Base-by-base conservation (phyloP, 768 basidiomycete genomes). In the Lactifluus piperatus region DNA sequence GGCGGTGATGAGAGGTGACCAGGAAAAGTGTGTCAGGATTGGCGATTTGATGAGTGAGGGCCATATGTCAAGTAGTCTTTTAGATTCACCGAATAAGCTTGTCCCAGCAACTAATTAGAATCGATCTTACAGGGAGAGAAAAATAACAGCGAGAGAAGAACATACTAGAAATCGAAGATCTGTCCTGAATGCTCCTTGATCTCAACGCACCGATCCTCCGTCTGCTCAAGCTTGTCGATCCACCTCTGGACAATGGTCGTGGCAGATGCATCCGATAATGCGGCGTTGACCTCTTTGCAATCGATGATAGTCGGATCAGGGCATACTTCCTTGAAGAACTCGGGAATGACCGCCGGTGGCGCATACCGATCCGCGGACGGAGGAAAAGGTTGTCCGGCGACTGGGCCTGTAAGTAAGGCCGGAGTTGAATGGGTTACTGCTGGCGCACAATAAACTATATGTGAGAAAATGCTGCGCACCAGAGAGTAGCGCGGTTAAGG, bases 251-350 rank as follows among this genome's bases (percentile, higher is more conserved):
- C 16, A 6, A 41, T 8, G 16, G 65, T 58, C 4, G 62, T 51
- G 4, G 71, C 72, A 6, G 72, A 61, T 5, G 71, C 51, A 22
- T 53, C 27, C 2, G 66, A 56, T 8, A 63, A 60, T n/a, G 74
- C 65, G 47, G 62, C 68, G 30, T 69, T 71, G 53, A 75, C 47
- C 18, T 68, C 63, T 1, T 65, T 55, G 16, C 68, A 69, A 26
- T 68, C 61, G 24, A 80, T 26, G 24, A 74, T n/a, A 1, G 70
- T 73, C 13, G 71, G 69, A 5, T 71, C 59, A 2, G 72, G 75
- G 65, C 79, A 80, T 5, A 76, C 72, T 59, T 70, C 62, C 18
- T 72, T 66, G 61, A 71, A 81, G 63, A 73, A 76, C 4, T 69
- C 68, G 27, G 65, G 63, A 4, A 67, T 66, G 2, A 81, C 72